Evolutionary conservation across 257 asterid genomes (phyloP), one percentile per base, ranked within the genome.

Genomic region (Nicotiana obtusifolia): DNA sequence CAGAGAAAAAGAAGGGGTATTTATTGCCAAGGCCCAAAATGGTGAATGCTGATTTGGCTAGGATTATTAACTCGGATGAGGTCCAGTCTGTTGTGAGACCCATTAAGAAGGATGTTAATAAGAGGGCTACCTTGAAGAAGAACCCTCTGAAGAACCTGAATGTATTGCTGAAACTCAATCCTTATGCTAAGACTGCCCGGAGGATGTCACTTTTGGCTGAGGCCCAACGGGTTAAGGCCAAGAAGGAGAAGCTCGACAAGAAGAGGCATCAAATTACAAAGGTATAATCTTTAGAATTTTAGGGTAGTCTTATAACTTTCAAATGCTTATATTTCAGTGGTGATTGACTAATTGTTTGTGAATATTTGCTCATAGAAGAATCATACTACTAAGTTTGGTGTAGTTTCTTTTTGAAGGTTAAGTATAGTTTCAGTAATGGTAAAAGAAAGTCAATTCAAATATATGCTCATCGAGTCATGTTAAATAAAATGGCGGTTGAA

Each of bases 151-250:
- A 80, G 83, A 80, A 80, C 3, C 7, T 64, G 83, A 80, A 80
- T 31, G 83, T 80, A 33, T 37, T 91, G 84, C 73, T 95, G 88
- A 95, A 93, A 89, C 90, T 95, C 6, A 95, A 95, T 80, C 97
- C 97, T 0, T 89, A 93, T 82, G 98, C 97, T 0, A 92, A 92
- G 90, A 90, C 97, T 28, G 83, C 83, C 0, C 91, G 89, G 90
- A 91, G 99, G 89, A 91, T 88, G 93, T 85, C 97, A 81, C 97
- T 14, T 90, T 95, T 95, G 82, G 94, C 98, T 9, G 99, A 95
- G 84, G 93, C 91, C 0, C 92, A 91, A 82, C 90, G 99, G 17
- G 90, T 91, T 4, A 91, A 93, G 89, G 92, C 92, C 31, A 95
- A 93, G 90, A 67, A 86, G 87, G 97, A 91, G 88, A 92, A 89